phyloP scores from a whole-genome alignment of 2,329 filamentous ascomycete species.

The Ascochyta clinopodiicola region DNA sequence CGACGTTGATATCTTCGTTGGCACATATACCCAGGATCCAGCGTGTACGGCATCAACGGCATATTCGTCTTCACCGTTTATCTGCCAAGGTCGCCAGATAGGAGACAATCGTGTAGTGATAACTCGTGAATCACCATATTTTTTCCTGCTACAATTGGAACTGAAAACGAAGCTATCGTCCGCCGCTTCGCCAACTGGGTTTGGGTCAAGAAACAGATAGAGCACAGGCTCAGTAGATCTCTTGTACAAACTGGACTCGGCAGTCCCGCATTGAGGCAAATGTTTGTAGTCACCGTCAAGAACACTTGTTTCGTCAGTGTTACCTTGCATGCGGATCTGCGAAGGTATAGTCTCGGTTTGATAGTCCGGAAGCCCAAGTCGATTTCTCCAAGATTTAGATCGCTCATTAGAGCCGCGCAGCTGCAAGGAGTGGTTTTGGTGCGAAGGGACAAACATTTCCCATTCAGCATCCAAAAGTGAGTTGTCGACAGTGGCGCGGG shows the following conservation, averaged over 20 bases:
- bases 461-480: constrained; percentile 30
- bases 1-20: constrained; percentile 9
- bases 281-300: constrained; percentile 60
- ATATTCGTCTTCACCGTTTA: background rate
- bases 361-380: constrained; percentile 48
- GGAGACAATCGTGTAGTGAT: constrained; percentile 55
- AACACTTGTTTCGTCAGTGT: constrained; percentile 34
- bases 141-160: constrained; percentile 53
- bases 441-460: constrained; percentile 31
- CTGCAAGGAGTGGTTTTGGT: constrained; percentile 11
- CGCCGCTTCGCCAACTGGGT: constrained; percentile 53
- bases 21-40: constrained; percentile 20
- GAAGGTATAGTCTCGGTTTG: constrained; percentile 53
- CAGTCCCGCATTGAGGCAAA: constrained; percentile 64
- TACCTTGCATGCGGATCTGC: constrained; percentile 50
- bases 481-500: constrained; percentile 18
- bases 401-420: constrained; percentile 28
- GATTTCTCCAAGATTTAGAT: constrained; percentile 47
- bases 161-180: constrained; percentile 66
- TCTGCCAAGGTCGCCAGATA: constrained; percentile 40
- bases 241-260: constrained; percentile 62
- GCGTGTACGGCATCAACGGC: constrained; percentile 10
- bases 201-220: constrained; percentile 66
- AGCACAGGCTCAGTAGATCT: constrained; percentile 45
- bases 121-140: constrained; percentile 55